Evolutionary conservation across 805 yeast genomes (phyloP).

Genomic region (Yarrowia divulgata): DNA sequence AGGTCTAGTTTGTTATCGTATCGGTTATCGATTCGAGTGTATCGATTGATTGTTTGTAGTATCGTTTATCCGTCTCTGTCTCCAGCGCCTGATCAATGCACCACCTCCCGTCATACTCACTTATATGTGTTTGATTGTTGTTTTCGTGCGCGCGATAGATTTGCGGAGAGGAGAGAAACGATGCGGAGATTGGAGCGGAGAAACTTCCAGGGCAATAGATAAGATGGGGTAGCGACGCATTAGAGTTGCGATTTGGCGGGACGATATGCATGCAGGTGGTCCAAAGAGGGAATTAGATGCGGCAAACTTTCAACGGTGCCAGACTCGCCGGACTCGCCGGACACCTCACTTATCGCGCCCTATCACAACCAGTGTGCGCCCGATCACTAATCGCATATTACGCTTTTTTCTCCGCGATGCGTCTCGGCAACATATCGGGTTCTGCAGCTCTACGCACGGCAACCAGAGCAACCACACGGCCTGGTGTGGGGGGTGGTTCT

Average conservation of each 20-base stretch:
- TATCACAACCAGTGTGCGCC: background rate
- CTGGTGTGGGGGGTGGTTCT: background rate
- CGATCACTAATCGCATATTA: constrained; percentile 26
- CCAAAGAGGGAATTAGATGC: constrained; percentile 22
- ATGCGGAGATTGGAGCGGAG: constrained; percentile 33
- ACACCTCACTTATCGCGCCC: constrained; percentile 4
- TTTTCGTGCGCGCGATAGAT: background rate
- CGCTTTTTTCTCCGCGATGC: constrained; percentile 6
- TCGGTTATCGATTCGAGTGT: too few species aligned
- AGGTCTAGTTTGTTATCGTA: too few species aligned
- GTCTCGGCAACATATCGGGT: constrained; percentile 5
- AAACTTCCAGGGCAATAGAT: constrained; percentile 35
- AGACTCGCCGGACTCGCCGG: too few species aligned
- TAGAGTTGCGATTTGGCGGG: background rate
- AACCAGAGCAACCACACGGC: background rate
- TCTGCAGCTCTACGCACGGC: background rate
- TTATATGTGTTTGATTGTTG: constrained; percentile 1
- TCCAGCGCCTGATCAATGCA: too few species aligned
- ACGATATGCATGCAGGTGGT: background rate
- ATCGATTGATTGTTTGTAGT: background rate
- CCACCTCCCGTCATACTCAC: constrained; percentile 7
- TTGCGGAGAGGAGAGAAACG: background rate
- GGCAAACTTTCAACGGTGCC: constrained; percentile 31
- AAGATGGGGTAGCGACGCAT: constrained; percentile 11
- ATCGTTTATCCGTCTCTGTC: too few species aligned